Percentiles rank a stretch among this genome's conserved stretches.
These are phyloP conservation scores for Cryptococcus jaspeensis DNA, from an alignment of 1,284 basidiomycete genomes.

Conservation along the genomic window DNA sequence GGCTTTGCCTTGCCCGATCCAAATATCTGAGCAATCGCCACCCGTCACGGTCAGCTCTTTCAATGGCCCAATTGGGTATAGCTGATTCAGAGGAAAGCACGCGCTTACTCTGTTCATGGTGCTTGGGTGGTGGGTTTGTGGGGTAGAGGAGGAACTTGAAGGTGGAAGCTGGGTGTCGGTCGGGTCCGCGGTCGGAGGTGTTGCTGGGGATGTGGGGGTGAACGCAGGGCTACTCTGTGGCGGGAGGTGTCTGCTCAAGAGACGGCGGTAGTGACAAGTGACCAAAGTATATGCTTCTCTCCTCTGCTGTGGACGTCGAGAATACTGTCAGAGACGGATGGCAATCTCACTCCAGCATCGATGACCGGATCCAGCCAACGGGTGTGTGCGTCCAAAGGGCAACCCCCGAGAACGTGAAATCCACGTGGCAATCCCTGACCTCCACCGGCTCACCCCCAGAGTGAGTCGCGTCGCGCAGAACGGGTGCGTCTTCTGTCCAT, in stretches of 20 bases:
- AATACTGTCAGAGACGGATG: too few species aligned
- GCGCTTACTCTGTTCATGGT: slow-evolving; percentile 43
- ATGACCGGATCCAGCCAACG: too few species aligned
- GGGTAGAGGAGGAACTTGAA: background rate
- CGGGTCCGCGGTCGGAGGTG: too few species aligned
- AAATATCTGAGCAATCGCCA: slow-evolving; percentile 59
- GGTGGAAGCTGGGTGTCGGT: background rate
- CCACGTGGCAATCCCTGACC: background rate
- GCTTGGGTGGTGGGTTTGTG: background rate
- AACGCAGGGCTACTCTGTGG: too few species aligned
- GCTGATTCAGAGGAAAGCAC: background rate
- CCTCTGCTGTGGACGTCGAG: too few species aligned
- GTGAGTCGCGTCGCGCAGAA: too few species aligned
- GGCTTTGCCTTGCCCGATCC: slow-evolving; percentile 67
- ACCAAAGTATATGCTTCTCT: too few species aligned
- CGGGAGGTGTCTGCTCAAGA: background rate
- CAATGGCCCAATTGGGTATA: background rate
- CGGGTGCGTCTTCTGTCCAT: too few species aligned
- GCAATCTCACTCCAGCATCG: too few species aligned
- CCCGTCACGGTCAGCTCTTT: slow-evolving; percentile 3
- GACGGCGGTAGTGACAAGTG: background rate
- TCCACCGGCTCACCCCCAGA: background rate
- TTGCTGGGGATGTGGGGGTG: too few species aligned
- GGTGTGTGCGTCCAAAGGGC: too few species aligned
- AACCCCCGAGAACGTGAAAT: background rate